Evolutionary conservation across 1,284 basidiomycete species (phyloP).

Genomic region (Irpex sp.): DNA sequence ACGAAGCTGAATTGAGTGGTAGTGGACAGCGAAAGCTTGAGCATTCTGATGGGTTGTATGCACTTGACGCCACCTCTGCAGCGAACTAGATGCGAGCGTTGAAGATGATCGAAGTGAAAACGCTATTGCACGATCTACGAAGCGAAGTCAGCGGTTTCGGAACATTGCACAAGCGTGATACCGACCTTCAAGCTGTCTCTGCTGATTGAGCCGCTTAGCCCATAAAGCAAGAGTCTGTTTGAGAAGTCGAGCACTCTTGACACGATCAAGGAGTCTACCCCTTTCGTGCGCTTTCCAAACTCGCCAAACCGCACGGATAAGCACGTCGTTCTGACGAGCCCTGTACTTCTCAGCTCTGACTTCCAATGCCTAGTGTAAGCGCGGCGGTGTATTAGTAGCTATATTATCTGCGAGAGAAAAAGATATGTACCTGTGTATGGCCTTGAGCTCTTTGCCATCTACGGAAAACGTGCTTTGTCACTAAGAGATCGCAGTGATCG

Average conservation of each 20-base stretch:
- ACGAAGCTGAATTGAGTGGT: conserved; percentile 40
- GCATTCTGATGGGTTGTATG: conserved; percentile 48
- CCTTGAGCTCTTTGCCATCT: conserved; percentile 54
- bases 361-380: conserved; percentile 40
- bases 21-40: conserved; percentile 46
- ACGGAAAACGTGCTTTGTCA: conserved; percentile 43
- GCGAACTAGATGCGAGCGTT: conserved; percentile 32
- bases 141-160: neutral
- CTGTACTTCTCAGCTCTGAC: conserved; percentile 54
- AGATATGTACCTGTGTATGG: conserved; percentile 45
- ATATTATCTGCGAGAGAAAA: too few relatives aligned
- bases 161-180: neutral
- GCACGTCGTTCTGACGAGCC: conserved; percentile 56
- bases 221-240: conserved; percentile 50
- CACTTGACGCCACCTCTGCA: conserved; percentile 49
- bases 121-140: conserved; percentile 46
- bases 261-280: conserved; percentile 56
- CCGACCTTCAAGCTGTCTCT: conserved; percentile 45
- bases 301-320: conserved; percentile 59
- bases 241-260: conserved; percentile 43
- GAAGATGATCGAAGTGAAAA: conserved; percentile 47
- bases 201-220: conserved; percentile 43
- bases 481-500: conserved; percentile 36
- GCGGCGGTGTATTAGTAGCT: neutral
- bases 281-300: conserved; percentile 75